Evolutionary conservation across 345 rosid species (phyloP), one percentile per base, ranked within the genome.

Genomic region (Noccaea bulbosa): DNA sequence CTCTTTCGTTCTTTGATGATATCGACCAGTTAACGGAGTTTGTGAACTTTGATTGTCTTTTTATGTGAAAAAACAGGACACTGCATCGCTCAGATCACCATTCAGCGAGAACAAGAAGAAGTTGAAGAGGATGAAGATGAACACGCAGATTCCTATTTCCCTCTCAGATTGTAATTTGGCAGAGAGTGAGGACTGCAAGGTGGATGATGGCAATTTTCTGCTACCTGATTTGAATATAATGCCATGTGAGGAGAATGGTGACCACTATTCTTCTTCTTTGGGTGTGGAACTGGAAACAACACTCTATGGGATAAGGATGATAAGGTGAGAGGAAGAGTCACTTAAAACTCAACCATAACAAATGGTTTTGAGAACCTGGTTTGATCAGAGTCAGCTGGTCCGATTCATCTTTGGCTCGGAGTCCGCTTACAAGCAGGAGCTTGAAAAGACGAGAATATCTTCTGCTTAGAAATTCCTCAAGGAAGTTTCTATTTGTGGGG

Each of bases 171-270:
- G 46, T 57, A 5, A 38, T 57, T 17, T 57, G 33, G 62, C 11
- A 0, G 63, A 73, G 22, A 54, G 81, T 50, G 75, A 57, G 32
- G 61, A 1, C 3, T 6, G 60, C 20, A 45, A 56, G 2, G 37
- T 4, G 14, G 61, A 20, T 6, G 61, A 20, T 6, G 73, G 81
- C 49, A 57, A 55, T 17, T 86, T 82, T 69, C 0, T 85, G 71
- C 78, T 90, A 24, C 96, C 97, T 5, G 98, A 93, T 83, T 86
- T 92, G 63, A 92, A 92, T 45, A 81, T 86, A 83, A 75, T 78
- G 79, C 96, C 89, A 14, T 67, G 78, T 41, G 93, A 83, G 40
- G 91, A 86, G 38, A 54, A 6, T 12, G n/a, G 3, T 50, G 67
- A 73, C 4, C 11, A 66, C 0, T 66, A 8, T 20, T 33, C 67